Evolutionary conservation across 1,139 yeast genomes (phyloP), one percentile per base, ranked within the genome.

Genomic region (Magnusiomyces ingens): DNA sequence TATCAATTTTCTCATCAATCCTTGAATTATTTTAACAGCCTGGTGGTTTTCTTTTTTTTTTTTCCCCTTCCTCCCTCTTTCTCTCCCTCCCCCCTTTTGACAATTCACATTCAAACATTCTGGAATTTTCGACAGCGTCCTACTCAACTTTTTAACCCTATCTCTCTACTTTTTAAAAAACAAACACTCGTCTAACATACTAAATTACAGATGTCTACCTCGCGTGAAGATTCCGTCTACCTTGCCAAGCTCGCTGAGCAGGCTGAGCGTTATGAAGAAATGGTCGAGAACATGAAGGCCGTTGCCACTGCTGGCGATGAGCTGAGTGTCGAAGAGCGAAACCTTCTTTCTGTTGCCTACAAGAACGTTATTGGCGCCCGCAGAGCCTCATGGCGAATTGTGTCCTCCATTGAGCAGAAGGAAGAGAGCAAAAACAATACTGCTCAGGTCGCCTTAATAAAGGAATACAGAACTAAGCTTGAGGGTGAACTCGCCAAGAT

Each of bases 311-410:
- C 95, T 50, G 97, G 96, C 60, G 91, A 89, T 74, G 98, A 91
- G 74, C 79, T 93, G 67, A 85, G 95, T 43, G 96, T 93, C 62
- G 99, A 93, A 76, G 99, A 93, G 78, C 91, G 99, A 76, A 93
- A 93, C 75, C 81, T 93, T 67, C 81, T 93, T 67, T 89, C 97
- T 41, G 97, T 93, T 64, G 99, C 99, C 61, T 93, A 91, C 80
- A 93, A 93, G 76, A 93, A 93, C 70, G 99, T 93, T 57, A 91
- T 93, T 75, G 99, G 99, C 68, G 96, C 98, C 57, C 91, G 98
- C 71, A 91, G 99, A 77, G 98, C 99, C 57, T 89, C 97, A 47
- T 93, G 99, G 99, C 85, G 98, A 82, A 91, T 91, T 71, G 96
- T 91, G 55, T 89, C 96, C 49, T 89, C 97, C 48, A 91, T 91